These are phyloP conservation scores for Heterotrichella gracilis DNA, from an alignment of 352 stramenopile species.

Conservation along the genomic window DNA sequence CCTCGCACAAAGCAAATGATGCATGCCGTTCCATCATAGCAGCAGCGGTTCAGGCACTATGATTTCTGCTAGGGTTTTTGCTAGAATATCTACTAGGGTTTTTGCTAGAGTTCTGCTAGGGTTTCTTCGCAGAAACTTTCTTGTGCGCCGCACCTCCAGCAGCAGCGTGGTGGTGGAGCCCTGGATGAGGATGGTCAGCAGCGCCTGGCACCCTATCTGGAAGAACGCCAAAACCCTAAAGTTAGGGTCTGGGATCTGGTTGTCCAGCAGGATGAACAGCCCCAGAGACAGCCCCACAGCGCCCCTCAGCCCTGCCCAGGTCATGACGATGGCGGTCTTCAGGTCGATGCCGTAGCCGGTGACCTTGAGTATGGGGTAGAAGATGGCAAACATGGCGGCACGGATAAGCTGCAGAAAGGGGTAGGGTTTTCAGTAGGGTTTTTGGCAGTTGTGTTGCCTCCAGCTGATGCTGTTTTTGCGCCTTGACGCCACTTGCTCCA, in stretches of 20 bases:
- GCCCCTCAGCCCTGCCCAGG: constrained; percentile 29
- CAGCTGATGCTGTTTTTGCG: too few relatives aligned
- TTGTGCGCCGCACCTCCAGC: neutral
- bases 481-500: too few relatives aligned
- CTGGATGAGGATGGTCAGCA: constrained; percentile 23
- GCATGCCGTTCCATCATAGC: too few relatives aligned
- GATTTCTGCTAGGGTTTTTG: too few relatives aligned
- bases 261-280: constrained; percentile 25
- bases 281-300: constrained; percentile 30
- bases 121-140: too few relatives aligned
- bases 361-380: constrained; percentile 5
- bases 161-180: constrained; percentile 19
- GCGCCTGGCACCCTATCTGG: constrained; percentile 19
- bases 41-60: too few relatives aligned
- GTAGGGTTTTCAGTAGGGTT: too few relatives aligned
- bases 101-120: too few relatives aligned
- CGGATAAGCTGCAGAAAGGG: constrained; percentile 12
- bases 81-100: too few relatives aligned
- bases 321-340: constrained; percentile 24
- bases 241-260: neutral
- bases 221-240: constrained; percentile 12
- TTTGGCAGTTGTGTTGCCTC: too few relatives aligned
- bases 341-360: constrained; percentile 14
- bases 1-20: too few relatives aligned
- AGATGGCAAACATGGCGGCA: neutral